Percentiles rank a stretch among this genome's conserved stretches.
Evolutionary conservation across 352 stramenopile species (phyloP).

Genomic region (Ochromonadaceae sp.): DNA sequence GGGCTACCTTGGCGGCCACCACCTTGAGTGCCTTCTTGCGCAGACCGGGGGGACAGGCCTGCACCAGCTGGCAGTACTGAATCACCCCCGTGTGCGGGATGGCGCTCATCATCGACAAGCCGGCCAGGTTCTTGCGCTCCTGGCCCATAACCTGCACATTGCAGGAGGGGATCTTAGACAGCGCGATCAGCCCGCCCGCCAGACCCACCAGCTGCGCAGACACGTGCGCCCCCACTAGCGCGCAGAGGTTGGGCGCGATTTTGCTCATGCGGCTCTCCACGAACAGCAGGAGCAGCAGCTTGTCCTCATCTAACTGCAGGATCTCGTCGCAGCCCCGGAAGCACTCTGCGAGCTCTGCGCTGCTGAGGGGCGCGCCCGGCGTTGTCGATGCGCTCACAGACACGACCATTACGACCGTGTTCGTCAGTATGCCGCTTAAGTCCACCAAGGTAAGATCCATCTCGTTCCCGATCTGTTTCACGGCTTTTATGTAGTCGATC

Average conservation of each 20-base stretch:
- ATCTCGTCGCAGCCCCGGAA: constrained; percentile 60
- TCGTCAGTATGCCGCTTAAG: constrained; percentile 60
- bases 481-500: constrained; percentile 74
- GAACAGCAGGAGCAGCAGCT: constrained; percentile 65
- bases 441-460: constrained; percentile 79
- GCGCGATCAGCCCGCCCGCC: constrained; percentile 74
- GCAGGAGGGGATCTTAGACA: constrained; percentile 85
- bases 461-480: constrained; percentile 73
- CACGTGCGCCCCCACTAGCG: constrained; percentile 80
- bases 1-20: constrained; percentile 63
- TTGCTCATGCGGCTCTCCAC: constrained; percentile 75
- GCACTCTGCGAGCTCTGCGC: constrained; percentile 42
- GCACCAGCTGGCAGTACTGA: constrained; percentile 75
- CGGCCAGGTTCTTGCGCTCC: constrained; percentile 69
- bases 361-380: constrained; percentile 47
- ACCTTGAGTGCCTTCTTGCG: constrained; percentile 80
- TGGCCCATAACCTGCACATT: constrained; percentile 91
- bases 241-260: constrained; percentile 76
- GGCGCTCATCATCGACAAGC: constrained; percentile 45
- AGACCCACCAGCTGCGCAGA: constrained; percentile 81
- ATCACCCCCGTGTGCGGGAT: constrained; percentile 78
- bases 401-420: constrained; percentile 71
- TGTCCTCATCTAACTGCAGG: constrained; percentile 59
- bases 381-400: constrained; percentile 73
- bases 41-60: constrained; percentile 66